phyloP scores from a whole-genome alignment of 1,284 basidiomycete species.

The Stygiomarasmius scandens region DNA sequence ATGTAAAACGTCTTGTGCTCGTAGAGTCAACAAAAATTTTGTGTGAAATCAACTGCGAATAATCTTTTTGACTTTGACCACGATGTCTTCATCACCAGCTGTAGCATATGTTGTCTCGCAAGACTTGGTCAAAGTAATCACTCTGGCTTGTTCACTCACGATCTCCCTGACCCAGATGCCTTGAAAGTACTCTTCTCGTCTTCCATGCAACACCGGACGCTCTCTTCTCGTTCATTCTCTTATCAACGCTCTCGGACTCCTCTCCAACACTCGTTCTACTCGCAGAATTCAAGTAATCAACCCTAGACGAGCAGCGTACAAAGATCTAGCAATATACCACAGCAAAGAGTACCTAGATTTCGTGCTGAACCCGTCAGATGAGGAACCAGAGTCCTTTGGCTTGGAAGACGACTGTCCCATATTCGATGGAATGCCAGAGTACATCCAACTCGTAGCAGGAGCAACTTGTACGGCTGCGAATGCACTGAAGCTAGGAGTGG shows the following conservation, averaged over 20 bases:
- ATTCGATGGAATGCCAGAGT: slow-evolving; percentile 71
- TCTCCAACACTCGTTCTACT: slow-evolving; percentile 35
- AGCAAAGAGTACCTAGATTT: slow-evolving; percentile 59
- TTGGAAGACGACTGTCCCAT: slow-evolving; percentile 84
- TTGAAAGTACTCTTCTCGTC: slow-evolving; percentile 61
- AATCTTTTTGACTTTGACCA: not conserved
- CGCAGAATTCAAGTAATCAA: slow-evolving; percentile 47
- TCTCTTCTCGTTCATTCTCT: slow-evolving; percentile 82
- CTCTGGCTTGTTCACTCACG: not conserved
- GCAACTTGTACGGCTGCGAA: slow-evolving; percentile 75
- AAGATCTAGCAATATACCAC: slow-evolving; percentile 60
- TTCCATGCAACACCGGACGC: slow-evolving; percentile 85
- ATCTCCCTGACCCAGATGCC: slow-evolving; percentile 2
- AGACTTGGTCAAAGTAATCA: slow-evolving; percentile 51
- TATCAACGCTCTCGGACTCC: slow-evolving; percentile 58
- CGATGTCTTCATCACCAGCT: not conserved
- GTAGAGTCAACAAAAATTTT: not conserved
- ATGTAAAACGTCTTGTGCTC: not conserved
- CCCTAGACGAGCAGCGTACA: slow-evolving; percentile 52
- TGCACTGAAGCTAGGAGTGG: slow-evolving; percentile 53
- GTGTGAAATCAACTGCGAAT: not conserved
- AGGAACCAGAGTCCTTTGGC: slow-evolving; percentile 46
- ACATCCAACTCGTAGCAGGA: slow-evolving; percentile 75
- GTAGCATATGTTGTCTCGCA: slow-evolving; percentile 61
- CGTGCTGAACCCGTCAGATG: slow-evolving; percentile 40